Percentiles rank a stretch among this genome's conserved stretches.
phyloP scores from a whole-genome alignment of 768 basidiomycete genomes.

The Mycena rebaudengoi region DNA sequence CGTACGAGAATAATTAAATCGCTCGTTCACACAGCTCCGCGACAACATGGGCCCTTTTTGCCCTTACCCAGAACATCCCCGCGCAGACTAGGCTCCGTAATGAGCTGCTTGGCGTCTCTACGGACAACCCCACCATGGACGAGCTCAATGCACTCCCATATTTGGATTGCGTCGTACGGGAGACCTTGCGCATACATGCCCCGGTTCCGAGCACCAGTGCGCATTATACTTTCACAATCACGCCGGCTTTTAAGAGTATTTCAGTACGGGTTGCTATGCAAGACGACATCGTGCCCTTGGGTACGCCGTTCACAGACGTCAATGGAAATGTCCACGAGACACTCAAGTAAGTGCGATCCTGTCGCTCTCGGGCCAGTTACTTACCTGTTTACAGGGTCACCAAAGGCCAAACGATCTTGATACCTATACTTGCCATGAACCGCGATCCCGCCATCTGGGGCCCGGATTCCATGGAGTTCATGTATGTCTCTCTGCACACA shows the following conservation, averaged over 20 bases:
- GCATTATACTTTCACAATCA: background rate
- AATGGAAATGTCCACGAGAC: slow-evolving; percentile 40
- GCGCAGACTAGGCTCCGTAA: slow-evolving; percentile 55
- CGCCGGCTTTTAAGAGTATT: background rate
- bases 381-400: slow-evolving; percentile 31
- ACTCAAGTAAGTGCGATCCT: slow-evolving; percentile 41
- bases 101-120: slow-evolving; percentile 49
- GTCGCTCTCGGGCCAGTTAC: slow-evolving; percentile 35
- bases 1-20: background rate
- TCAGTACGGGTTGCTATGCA: slow-evolving; percentile 40
- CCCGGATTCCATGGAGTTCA: slow-evolving; percentile 58
- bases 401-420: slow-evolving; percentile 26
- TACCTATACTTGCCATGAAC: slow-evolving; percentile 55
- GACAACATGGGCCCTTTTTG: slow-evolving; percentile 55
- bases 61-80: slow-evolving; percentile 47
- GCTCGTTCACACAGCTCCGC: slow-evolving; percentile 33
- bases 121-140: slow-evolving; percentile 60
- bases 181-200: slow-evolving; percentile 53
- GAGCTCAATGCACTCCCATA: slow-evolving; percentile 60
- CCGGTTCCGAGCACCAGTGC: slow-evolving; percentile 43
- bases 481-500: slow-evolving; percentile 38
- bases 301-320: slow-evolving; percentile 45
- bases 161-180: slow-evolving; percentile 58
- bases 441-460: slow-evolving; percentile 57
- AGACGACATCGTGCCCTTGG: slow-evolving; percentile 51